Evolutionary conservation across 495 filamentous ascomycete genomes (phyloP).

Genomic region (Aspergillus affinis): DNA sequence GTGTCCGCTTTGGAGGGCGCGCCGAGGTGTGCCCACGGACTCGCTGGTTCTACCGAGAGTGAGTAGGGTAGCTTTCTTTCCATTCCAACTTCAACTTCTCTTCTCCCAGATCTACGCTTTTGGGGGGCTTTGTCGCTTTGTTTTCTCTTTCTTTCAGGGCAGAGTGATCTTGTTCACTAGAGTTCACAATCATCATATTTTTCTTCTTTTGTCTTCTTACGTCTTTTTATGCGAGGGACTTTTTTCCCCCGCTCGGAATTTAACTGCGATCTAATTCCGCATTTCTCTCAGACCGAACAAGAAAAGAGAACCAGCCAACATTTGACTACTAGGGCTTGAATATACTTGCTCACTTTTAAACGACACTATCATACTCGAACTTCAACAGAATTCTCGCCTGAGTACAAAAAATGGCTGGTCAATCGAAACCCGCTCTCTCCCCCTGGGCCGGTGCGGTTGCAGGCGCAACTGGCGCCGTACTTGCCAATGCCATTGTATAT

Average conservation of each 20-base stretch:
- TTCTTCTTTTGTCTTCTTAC: not conserved
- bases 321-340: not conserved
- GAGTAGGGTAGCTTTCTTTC: no score
- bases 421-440: conserved; percentile 80
- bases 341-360: not conserved
- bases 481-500: conserved; percentile 96
- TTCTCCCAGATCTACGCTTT: conserved; percentile 6
- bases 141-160: not conserved
- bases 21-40: conserved; percentile 1
- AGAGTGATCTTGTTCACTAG: not conserved
- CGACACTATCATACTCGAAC: not conserved
- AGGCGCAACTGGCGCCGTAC: conserved; percentile 87
- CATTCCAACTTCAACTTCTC: no score
- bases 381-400: not conserved
- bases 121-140: not conserved
- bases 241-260: conserved; percentile 9
- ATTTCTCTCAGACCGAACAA: not conserved
- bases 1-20: conserved; percentile 26
- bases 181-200: not conserved
- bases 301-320: not conserved
- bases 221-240: not conserved
- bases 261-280: conserved; percentile 4
- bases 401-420: conserved; percentile 61
- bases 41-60: not conserved
- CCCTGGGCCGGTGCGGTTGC: conserved; percentile 94